phyloP scores from a whole-genome alignment of 2,329 filamentous ascomycete species.

The Hawksworthiomyces lignivorus region DNA sequence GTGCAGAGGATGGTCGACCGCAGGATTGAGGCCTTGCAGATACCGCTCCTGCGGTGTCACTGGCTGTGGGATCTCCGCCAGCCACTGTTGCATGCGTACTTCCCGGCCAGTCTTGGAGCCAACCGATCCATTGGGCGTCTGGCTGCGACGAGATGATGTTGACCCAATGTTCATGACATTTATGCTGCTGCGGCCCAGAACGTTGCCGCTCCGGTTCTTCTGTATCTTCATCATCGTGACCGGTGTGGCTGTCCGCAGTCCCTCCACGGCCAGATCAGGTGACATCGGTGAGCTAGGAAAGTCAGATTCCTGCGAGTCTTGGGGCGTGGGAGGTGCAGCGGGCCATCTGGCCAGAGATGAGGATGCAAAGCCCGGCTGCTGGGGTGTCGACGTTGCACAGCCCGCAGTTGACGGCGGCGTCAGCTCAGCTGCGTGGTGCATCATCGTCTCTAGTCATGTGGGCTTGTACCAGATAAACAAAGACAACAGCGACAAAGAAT shows the following conservation, averaged over 20 bases:
- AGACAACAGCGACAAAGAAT: too few relatives aligned
- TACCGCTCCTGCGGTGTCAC: slow-evolving; percentile 16
- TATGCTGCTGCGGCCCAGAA: neutral
- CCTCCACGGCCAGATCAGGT: neutral
- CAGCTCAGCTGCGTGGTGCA: too few relatives aligned
- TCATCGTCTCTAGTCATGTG: too few relatives aligned
- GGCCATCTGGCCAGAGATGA: slow-evolving; percentile 23
- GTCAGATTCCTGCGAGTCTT: slow-evolving; percentile 7
- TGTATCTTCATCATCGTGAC: neutral
- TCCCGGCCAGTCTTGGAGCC: neutral
- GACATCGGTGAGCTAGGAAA: slow-evolving; percentile 2
- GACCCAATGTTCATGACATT: too few relatives aligned
- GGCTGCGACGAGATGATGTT: too few relatives aligned
- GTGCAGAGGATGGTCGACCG: slow-evolving; percentile 16
- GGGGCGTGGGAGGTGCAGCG: slow-evolving; percentile 23
- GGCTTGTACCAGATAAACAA: too few relatives aligned
- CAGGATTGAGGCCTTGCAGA: slow-evolving; percentile 12
- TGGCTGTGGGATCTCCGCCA: slow-evolving; percentile 14
- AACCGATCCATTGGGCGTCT: too few relatives aligned
- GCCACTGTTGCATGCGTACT: slow-evolving; percentile 15
- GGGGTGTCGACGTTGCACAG: too few relatives aligned
- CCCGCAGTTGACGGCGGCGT: too few relatives aligned
- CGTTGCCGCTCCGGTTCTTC: too few relatives aligned
- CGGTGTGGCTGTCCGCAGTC: too few relatives aligned
- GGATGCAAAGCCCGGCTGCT: neutral